Conservation (phyloP, 2,329 filamentous ascomycete genomes). For the Colletotrichum endophyticum region DNA sequence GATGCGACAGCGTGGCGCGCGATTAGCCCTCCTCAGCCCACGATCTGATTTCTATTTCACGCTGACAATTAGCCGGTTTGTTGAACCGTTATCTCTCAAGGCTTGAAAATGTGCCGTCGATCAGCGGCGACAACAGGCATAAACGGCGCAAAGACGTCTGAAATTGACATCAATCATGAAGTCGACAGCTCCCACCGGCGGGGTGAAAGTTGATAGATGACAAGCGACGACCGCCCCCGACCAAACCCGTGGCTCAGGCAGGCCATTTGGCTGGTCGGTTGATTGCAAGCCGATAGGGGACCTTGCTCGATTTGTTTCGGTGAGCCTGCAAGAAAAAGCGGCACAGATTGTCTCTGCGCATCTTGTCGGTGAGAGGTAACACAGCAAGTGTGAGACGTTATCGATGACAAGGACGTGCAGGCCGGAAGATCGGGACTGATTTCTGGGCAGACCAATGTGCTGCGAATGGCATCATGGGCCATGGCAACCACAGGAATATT, state of each 20-base stretch:
- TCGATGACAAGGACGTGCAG: not conserved
- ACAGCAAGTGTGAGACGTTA: not conserved
- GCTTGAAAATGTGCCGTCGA: not conserved
- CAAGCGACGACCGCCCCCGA: not conserved
- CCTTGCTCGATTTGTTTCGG: constrained; percentile 10
- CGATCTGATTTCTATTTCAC: not conserved
- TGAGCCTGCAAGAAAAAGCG: constrained; percentile 8
- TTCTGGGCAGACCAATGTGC: not conserved
- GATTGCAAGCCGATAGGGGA: not conserved
- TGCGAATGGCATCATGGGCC: constrained; percentile 12
- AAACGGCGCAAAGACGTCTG: not conserved
- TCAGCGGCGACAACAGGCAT: not conserved
- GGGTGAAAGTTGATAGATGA: constrained; percentile 7
- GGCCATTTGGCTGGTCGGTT: constrained; percentile 14
- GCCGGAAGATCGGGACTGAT: not conserved
- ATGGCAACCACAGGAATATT: not conserved
- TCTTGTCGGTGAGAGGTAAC: not conserved
- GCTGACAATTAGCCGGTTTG: not conserved
- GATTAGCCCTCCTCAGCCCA: not conserved
- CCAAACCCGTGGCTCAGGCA: not conserved
- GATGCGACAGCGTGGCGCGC: not conserved
- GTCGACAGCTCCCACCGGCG: not conserved
- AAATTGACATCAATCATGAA: not conserved
- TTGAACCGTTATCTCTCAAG: not conserved
- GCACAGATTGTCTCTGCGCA: not conserved